Percentiles rank a stretch among this genome's conserved stretches.
phyloP scores from a whole-genome alignment of 1,139 yeast genomes.

The Meyerozyma guilliermondii region DNA sequence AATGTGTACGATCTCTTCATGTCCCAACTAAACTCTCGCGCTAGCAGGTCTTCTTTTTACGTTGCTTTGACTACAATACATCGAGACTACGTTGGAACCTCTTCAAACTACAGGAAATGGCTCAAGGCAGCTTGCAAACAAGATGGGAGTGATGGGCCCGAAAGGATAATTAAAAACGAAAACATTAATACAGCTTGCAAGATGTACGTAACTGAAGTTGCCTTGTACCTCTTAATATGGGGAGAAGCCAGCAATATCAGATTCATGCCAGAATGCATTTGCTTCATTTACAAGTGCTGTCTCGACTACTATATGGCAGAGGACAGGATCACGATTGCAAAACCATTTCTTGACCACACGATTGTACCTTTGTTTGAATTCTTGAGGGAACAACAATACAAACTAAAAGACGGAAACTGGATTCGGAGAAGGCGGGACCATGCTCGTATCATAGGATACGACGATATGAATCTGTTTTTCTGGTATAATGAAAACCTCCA shows the following conservation, averaged over 20 bases:
- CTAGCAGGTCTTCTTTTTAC: slow-evolving; percentile 9
- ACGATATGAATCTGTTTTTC: slow-evolving; percentile 79
- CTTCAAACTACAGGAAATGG: slow-evolving; percentile 13
- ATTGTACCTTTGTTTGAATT: slow-evolving; percentile 45
- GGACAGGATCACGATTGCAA: not conserved
- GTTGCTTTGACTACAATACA: slow-evolving; percentile 10
- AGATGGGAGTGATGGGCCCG: not conserved
- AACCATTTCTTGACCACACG: slow-evolving; percentile 27
- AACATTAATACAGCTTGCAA: not conserved
- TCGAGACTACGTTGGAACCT: slow-evolving; percentile 13
- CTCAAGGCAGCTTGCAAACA: slow-evolving; percentile 8
- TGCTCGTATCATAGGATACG: slow-evolving; percentile 69
- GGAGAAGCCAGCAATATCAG: slow-evolving; percentile 41
- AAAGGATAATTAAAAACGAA: not conserved
- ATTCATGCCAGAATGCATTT: slow-evolving; percentile 39
- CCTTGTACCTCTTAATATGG: slow-evolving; percentile 35
- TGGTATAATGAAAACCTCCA: slow-evolving; percentile 70
- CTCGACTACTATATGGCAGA: slow-evolving; percentile 16
- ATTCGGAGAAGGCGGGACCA: slow-evolving; percentile 61
- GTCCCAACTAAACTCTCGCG: slow-evolving; percentile 12
- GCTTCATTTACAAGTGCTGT: slow-evolving; percentile 32
- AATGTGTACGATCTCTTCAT: slow-evolving; percentile 12
- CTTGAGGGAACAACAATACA: slow-evolving; percentile 39
- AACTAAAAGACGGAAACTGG: slow-evolving; percentile 31
- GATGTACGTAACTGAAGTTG: slow-evolving; percentile 27